Evolutionary conservation across 805 yeast species (phyloP).

Genomic region (Lachancea meyersii): DNA sequence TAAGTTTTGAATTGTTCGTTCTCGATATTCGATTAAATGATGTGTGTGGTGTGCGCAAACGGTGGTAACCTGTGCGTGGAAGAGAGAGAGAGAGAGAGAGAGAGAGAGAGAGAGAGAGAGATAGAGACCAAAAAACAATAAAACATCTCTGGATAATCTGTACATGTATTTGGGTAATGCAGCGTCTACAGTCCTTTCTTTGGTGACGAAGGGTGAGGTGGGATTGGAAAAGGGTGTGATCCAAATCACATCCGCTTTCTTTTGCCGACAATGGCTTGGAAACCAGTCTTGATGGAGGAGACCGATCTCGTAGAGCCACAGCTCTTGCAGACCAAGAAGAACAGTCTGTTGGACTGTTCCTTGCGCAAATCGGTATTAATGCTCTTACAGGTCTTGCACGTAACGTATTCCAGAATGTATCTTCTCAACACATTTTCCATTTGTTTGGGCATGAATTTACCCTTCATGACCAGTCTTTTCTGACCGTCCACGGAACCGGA

Average conservation of each 20-base stretch:
- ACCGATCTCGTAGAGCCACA: conserved; percentile 98
- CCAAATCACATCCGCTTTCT: conserved; percentile 56
- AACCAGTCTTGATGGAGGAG: conserved; percentile 96
- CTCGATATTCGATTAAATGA: conserved; percentile 5
- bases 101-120: too few relatives aligned
- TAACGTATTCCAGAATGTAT: conserved; percentile 93
- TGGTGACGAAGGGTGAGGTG: not conserved
- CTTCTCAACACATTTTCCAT: conserved; percentile 94
- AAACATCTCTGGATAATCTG: not conserved
- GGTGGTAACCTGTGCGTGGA: conserved; percentile 3
- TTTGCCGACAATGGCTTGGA: conserved; percentile 95
- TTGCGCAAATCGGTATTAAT: conserved; percentile 94
- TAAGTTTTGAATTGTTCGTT: not conserved
- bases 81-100: too few relatives aligned
- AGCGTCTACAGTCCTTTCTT: not conserved
- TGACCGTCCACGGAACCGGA: conserved; percentile 98
- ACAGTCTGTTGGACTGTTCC: conserved; percentile 93
- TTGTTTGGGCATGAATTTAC: conserved; percentile 96
- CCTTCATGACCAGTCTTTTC: conserved; percentile 93
- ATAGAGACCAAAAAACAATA: not conserved
- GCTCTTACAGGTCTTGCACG: conserved; percentile 98
- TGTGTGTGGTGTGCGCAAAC: conserved; percentile 1
- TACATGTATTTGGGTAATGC: conserved; percentile 1
- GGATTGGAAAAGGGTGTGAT: not conserved
- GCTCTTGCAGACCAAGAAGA: conserved; percentile 94